Conservation (phyloP, 2,329 filamentous ascomycete genomes). For the Coniochaeta sp. region DNA sequence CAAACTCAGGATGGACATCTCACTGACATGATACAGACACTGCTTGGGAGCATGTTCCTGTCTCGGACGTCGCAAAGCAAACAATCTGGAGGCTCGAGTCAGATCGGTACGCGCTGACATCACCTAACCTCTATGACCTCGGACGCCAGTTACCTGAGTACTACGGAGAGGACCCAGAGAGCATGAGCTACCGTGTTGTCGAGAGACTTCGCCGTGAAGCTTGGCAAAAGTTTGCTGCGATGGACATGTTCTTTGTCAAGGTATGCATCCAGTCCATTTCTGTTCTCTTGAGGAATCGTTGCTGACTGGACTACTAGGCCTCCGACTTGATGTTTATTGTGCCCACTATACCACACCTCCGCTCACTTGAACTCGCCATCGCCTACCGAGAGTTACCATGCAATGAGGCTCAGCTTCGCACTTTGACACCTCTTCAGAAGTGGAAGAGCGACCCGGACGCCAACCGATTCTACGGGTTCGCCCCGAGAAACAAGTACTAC, state of each 20-base stretch:
- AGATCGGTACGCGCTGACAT: slow-evolving; percentile 47
- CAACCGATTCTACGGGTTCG: slow-evolving; percentile 43
- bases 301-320: slow-evolving; percentile 31
- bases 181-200: slow-evolving; percentile 33
- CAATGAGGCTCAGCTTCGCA: slow-evolving; percentile 35
- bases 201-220: slow-evolving; percentile 42
- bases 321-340: slow-evolving; percentile 56
- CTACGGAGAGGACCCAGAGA: slow-evolving; percentile 39
- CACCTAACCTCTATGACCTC: slow-evolving; percentile 42
- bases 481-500: slow-evolving; percentile 52
- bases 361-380: slow-evolving; percentile 46
- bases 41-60: slow-evolving; percentile 50
- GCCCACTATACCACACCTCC: slow-evolving; percentile 51
- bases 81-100: slow-evolving; percentile 54
- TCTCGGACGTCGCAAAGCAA: slow-evolving; percentile 46
- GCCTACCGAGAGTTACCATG: slow-evolving; percentile 54
- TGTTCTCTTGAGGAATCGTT: slow-evolving; percentile 8
- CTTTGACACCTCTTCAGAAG: slow-evolving; percentile 38
- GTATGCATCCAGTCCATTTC: slow-evolving; percentile 28
- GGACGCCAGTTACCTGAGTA: slow-evolving; percentile 45
- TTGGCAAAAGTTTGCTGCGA: slow-evolving; percentile 45
- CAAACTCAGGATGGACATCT: neutral
- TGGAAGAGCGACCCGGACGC: slow-evolving; percentile 54
- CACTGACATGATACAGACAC: slow-evolving; percentile 34
- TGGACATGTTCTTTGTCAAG: slow-evolving; percentile 63